These are phyloP conservation scores for Talaromyces funiculosus DNA, from an alignment of 2,329 filamentous ascomycete species.

Conservation along the genomic window DNA sequence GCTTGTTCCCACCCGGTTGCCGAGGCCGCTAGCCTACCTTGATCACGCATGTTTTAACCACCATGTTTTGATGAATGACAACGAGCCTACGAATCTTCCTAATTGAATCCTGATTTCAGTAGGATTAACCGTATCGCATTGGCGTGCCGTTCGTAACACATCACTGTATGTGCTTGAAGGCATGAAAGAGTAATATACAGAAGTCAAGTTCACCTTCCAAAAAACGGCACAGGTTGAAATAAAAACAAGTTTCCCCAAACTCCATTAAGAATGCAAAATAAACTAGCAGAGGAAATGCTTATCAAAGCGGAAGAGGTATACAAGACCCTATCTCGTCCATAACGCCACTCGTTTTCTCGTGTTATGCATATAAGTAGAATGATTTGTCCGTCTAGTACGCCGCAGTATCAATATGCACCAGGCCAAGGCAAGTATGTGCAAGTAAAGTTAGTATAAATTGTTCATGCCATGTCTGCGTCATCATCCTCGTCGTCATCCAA, in stretches of 20 bases:
- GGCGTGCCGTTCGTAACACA: too few species aligned
- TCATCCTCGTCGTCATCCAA: constrained; percentile 68
- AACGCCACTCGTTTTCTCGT: constrained; percentile 14
- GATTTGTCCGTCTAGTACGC: constrained; percentile 7
- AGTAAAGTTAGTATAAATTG: background rate
- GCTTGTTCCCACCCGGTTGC: background rate
- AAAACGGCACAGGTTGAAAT: background rate
- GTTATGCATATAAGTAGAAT: constrained; percentile 14
- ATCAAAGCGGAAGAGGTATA: background rate
- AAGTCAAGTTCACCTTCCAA: background rate
- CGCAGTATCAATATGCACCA: constrained; percentile 6
- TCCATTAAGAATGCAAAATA: constrained; percentile 7
- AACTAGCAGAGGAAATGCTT: background rate
- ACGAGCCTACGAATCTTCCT: background rate
- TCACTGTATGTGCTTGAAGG: background rate
- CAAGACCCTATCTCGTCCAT: background rate
- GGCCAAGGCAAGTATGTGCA: background rate
- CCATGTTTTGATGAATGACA: background rate
- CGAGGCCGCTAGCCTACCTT: background rate
- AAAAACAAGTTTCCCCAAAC: background rate
- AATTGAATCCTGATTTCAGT: background rate
- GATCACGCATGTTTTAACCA: background rate
- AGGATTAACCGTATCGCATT: too few species aligned
- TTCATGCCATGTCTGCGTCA: constrained; percentile 45
- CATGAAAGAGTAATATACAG: background rate